Percentiles rank a stretch among this genome's conserved stretches.
Conservation (phyloP, 441 rosid species). For the Capsella rubella region DNA sequence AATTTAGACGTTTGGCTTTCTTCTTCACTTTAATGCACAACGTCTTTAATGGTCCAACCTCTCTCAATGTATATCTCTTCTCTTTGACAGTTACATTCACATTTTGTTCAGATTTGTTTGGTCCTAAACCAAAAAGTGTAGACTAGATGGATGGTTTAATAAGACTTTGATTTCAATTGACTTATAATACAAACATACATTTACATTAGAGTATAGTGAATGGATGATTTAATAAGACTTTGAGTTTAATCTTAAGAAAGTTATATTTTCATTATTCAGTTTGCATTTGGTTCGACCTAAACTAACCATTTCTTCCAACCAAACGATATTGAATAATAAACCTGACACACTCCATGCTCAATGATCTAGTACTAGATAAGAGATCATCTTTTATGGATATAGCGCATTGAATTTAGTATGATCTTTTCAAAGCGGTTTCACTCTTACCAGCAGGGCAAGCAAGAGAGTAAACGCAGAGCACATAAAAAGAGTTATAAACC, state of each 20-base stretch:
- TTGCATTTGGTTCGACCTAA: background rate
- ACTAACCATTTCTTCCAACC: constrained; percentile 1
- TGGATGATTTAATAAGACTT: no score
- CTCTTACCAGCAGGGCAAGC: constrained; percentile 24
- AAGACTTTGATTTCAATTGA: no score
- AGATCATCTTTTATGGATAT: constrained; percentile 25
- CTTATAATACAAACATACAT: no score
- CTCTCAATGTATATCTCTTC: background rate
- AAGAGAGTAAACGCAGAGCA: constrained; percentile 3
- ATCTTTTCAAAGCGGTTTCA: constrained; percentile 14
- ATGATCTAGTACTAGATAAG: constrained; percentile 9
- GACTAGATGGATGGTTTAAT: no score
- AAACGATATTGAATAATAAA: background rate
- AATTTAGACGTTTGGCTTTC: constrained; percentile 17
- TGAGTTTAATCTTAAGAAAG: no score
- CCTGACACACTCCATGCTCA: constrained; percentile 20
- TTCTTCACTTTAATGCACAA: constrained; percentile 29
- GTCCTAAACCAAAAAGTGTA: no score
- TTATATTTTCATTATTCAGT: no score
- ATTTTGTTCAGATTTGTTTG: no score
- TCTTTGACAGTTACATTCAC: no score
- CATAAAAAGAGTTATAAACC: constrained; percentile 13
- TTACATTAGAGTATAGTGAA: no score
- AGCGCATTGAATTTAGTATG: constrained; percentile 25
- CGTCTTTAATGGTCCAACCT: constrained; percentile 32